phyloP scores from a whole-genome alignment of 179 eudicot species.

The Pouteria campechiana region DNA sequence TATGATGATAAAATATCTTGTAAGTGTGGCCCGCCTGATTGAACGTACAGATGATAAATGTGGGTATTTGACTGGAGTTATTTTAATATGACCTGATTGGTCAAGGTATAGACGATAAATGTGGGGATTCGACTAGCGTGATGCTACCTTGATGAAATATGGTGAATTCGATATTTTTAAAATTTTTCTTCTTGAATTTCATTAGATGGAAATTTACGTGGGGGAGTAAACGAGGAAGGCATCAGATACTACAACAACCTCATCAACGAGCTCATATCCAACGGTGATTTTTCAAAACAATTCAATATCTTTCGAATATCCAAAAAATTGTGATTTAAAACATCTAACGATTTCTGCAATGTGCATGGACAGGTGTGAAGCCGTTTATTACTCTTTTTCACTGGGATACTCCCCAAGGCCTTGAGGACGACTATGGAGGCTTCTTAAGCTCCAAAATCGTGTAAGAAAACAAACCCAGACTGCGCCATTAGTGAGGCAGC shows the following conservation, averaged over 20 bases:
- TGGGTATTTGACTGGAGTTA: too few relatives aligned
- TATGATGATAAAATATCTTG: too few relatives aligned
- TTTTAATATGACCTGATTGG: too few relatives aligned
- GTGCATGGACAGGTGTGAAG: slow-evolving; percentile 4
- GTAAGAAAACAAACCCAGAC: slow-evolving; percentile 12
- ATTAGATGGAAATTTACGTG: slow-evolving; percentile 33
- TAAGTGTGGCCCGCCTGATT: too few relatives aligned
- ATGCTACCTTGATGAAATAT: too few relatives aligned
- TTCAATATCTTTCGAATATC: too few relatives aligned
- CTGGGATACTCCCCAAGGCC: slow-evolving; percentile 18
- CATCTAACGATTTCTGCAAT: too few relatives aligned
- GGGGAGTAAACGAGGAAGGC: slow-evolving; percentile 32
- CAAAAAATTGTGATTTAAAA: too few relatives aligned
- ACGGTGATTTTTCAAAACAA: slow-evolving; percentile 4
- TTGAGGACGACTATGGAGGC: slow-evolving; percentile 20
- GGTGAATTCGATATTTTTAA: background rate
- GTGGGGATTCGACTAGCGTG: too few relatives aligned
- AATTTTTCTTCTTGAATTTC: background rate
- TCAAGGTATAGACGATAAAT: too few relatives aligned
- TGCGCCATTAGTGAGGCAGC: too few relatives aligned
- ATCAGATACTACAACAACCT: slow-evolving; percentile 36
- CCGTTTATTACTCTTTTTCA: slow-evolving; percentile 16
- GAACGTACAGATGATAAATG: too few relatives aligned
- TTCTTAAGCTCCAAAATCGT: slow-evolving; percentile 12
- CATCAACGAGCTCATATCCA: slow-evolving; percentile 28